phyloP scores from a whole-genome alignment of 306 rosid species.

The Inga leiocalycina region DNA sequence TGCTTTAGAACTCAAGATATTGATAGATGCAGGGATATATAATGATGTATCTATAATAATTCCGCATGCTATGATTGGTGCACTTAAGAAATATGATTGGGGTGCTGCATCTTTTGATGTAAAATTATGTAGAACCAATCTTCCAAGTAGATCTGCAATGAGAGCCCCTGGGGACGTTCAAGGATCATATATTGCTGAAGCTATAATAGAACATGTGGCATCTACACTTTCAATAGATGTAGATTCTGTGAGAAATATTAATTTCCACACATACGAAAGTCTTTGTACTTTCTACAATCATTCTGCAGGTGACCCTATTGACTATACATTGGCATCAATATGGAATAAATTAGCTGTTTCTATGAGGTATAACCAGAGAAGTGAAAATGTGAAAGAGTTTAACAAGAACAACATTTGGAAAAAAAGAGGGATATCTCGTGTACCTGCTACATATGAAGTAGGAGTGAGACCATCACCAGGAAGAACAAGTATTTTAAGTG shows the following conservation, averaged over 20 bases:
- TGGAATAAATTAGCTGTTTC: slow-evolving; percentile 70
- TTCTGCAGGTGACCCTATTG: slow-evolving; percentile 58
- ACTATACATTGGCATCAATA: slow-evolving; percentile 76
- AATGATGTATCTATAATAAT: slow-evolving; percentile 55
- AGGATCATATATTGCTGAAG: slow-evolving; percentile 89
- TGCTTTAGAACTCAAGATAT: slow-evolving; percentile 65
- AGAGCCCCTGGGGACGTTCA: slow-evolving; percentile 88
- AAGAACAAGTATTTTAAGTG: slow-evolving; percentile 70
- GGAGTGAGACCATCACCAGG: slow-evolving; percentile 60
- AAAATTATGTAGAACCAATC: slow-evolving; percentile 84
- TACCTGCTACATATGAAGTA: slow-evolving; percentile 56
- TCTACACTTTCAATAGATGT: slow-evolving; percentile 69
- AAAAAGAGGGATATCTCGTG: slow-evolving; percentile 76
- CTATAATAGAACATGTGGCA: slow-evolving; percentile 80
- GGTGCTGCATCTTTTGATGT: slow-evolving; percentile 80
- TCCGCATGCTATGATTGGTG: slow-evolving; percentile 43
- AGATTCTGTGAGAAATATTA: slow-evolving; percentile 69
- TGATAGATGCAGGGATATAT: slow-evolving; percentile 76
- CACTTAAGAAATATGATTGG: slow-evolving; percentile 85
- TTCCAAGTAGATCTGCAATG: slow-evolving; percentile 77
- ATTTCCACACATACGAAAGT: slow-evolving; percentile 72
- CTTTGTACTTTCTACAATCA: slow-evolving; percentile 56
- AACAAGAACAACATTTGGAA: slow-evolving; percentile 68
- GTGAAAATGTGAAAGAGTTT: slow-evolving; percentile 58
- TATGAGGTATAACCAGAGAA: slow-evolving; percentile 55